These are phyloP conservation scores for Fusarium irregulare DNA, from an alignment of 2,329 filamentous ascomycete species.

Conservation along the genomic window DNA sequence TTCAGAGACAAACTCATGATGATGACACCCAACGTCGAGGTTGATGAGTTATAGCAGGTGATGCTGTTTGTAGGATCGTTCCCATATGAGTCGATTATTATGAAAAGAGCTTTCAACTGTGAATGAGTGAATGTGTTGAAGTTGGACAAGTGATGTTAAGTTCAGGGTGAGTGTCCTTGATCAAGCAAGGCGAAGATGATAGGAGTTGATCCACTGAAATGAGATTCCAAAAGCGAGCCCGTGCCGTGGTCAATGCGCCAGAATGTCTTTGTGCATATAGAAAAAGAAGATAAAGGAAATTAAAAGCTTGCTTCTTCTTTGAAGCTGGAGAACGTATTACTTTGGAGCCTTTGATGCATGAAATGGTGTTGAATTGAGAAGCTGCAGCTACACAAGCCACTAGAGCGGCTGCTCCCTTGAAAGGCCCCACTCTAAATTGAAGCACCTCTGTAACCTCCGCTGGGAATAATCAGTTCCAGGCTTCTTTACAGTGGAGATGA, in stretches of 20 bases:
- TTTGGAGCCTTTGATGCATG: not conserved
- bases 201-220: conserved; percentile 24
- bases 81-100: not conserved
- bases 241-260: conserved; percentile 8
- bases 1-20: conserved; percentile 59
- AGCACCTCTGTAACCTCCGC: not conserved
- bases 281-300: not conserved
- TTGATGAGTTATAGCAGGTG: not conserved
- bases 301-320: not conserved
- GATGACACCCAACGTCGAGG: not conserved
- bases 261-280: not conserved
- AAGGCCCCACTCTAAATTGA: conserved; percentile 13
- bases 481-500: not conserved
- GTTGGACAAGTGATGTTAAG: conserved; percentile 13
- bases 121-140: not conserved
- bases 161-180: conserved; percentile 12
- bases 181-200: not conserved
- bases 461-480: not conserved
- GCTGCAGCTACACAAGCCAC: conserved; percentile 9
- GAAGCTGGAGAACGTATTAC: not conserved
- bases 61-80: too few relatives aligned
- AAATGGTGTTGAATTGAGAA: conserved; percentile 14
- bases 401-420: conserved; percentile 19
- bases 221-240: conserved; percentile 1
- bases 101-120: not conserved